Evolutionary conservation across 176 grass and related monocot genomes (phyloP).

Genomic region (Hyparrhenia diplandra): DNA sequence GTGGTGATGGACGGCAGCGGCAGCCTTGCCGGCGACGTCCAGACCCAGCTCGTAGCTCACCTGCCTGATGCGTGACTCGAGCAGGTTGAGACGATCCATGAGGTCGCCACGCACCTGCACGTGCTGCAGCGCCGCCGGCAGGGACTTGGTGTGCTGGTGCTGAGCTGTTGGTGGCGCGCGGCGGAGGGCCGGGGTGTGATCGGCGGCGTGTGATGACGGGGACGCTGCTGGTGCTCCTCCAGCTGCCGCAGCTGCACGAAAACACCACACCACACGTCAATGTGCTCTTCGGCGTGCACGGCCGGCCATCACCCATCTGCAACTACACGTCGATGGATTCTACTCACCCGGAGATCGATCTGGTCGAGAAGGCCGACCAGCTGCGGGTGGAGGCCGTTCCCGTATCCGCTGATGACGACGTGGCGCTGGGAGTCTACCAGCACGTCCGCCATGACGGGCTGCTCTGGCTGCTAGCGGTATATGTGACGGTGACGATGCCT

Average conservation of each 20-base stretch:
- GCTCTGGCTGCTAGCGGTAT: neutral
- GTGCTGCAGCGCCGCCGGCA: conserved; percentile 41
- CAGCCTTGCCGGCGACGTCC: conserved; percentile 1
- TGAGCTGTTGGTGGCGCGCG: too few relatives aligned
- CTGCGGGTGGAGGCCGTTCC: conserved; percentile 13
- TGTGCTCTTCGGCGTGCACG: too few relatives aligned
- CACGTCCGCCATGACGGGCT: conserved; percentile 37
- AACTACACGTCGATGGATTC: neutral
- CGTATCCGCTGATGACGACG: conserved; percentile 30
- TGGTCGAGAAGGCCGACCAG: conserved; percentile 42
- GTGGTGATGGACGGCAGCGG: neutral
- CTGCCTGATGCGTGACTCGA: conserved; percentile 52
- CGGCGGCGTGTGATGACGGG: neutral
- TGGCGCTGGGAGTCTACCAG: conserved; percentile 34
- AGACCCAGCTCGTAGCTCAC: conserved; percentile 44
- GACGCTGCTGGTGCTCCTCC: conserved; percentile 29
- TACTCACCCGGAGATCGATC: conserved; percentile 34
- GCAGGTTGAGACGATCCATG: conserved; percentile 58
- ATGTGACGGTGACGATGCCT: too few relatives aligned
- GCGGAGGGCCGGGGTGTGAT: too few relatives aligned
- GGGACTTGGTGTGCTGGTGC: conserved; percentile 47
- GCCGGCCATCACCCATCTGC: too few relatives aligned
- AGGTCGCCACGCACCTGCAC: conserved; percentile 24
- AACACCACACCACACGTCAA: too few relatives aligned
- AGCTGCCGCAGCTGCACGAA: conserved; percentile 32